Conservation (phyloP, 805 yeast species). For the Saccharomycopsis lassenensis region DNA sequence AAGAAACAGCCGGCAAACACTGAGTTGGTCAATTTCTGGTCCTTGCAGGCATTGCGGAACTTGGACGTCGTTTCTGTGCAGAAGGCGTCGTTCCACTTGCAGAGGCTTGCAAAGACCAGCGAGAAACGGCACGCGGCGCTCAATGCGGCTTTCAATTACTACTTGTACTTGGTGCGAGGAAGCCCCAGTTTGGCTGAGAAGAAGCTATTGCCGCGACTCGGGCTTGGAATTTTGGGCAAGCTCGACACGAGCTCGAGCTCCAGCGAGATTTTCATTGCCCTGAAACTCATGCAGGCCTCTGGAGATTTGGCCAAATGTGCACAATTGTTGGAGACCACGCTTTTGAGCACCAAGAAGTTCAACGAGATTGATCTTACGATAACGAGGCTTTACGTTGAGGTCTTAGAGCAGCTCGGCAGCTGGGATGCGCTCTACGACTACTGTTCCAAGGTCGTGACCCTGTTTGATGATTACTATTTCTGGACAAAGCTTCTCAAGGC, state of each 20-base stretch:
- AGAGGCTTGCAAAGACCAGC: constrained; percentile 3
- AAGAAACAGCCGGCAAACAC: constrained; percentile 26
- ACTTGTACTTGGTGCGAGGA: too few species aligned
- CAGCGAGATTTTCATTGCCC: too few species aligned
- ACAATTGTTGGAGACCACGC: constrained; percentile 20
- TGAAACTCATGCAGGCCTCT: too few species aligned
- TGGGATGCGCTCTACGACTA: constrained; percentile 35
- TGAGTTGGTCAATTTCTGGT: constrained; percentile 12
- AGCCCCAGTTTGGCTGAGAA: constrained; percentile 31
- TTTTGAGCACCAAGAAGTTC: constrained; percentile 23
- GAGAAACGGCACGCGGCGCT: constrained; percentile 2
- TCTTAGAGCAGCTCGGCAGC: constrained; percentile 30
- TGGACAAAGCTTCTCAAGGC: constrained; percentile 52
- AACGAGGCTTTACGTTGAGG: constrained; percentile 40
- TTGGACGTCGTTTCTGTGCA: constrained; percentile 11
- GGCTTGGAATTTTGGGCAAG: constrained; percentile 43
- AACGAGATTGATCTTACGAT: constrained; percentile 50
- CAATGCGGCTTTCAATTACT: constrained; percentile 39
- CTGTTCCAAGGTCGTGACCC: constrained; percentile 32
- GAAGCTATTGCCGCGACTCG: constrained; percentile 48
- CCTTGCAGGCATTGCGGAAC: constrained; percentile 4
- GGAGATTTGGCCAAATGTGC: too few species aligned
- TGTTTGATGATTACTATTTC: constrained; percentile 66
- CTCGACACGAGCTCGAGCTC: too few species aligned
- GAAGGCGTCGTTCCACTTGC: constrained; percentile 16